Base-by-base conservation (phyloP, 176 grass and related monocot genomes). In the Triticum dicoccoides region DNA sequence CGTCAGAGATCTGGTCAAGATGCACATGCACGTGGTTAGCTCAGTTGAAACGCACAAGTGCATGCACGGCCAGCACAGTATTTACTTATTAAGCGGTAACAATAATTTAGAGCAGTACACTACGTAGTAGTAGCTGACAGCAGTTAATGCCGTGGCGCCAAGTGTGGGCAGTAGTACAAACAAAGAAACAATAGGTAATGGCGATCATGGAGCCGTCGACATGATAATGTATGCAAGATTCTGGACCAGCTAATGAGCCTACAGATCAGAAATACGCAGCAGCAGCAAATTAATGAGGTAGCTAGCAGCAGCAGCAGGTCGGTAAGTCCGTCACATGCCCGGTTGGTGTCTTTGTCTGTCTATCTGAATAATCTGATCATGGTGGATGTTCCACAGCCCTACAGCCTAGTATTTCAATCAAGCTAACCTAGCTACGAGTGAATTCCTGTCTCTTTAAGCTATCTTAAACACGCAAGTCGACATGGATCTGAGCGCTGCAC, bases 1-100 rank as follows among this genome's bases (percentile, higher is more conserved):
- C 61, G 81, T 86, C 77, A 91, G 73, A 18, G 91, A 92, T 81
- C 91, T 95, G 86, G 71, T 64, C 68, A 61, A 81, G 68, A 49
- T 9, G 47, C 59, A 65, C 82, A 75, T 75, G 67, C 76, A 24
- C 17, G 72, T 76, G 73, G 62, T 90, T 83, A 80, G 85, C 14
- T 56, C 77, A 78, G 65, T 35, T 45, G 21, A 47, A 15, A 37
- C 69, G 42, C 63, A 42, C 58, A 66, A 83, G 13, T 86, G 89
- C 80, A 4, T 90, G 58, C 59, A 82, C 37, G 52, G 37, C 11
- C 25, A 65, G 42, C 21, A 21, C 17, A 8, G 18, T 21, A 59
- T 58, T 58, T 21, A 54, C 11, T 52, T 76, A 76, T 52, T 76
- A 76, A 76, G 27, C 25, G 4, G 73, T 79, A 59, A 56, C 12